A percentile compares a stretch with the other conserved stretches of the same genome.
These are phyloP conservation scores for Arctium minus DNA, from an alignment of 129 eudicot genomes.

Conservation along the genomic window DNA sequence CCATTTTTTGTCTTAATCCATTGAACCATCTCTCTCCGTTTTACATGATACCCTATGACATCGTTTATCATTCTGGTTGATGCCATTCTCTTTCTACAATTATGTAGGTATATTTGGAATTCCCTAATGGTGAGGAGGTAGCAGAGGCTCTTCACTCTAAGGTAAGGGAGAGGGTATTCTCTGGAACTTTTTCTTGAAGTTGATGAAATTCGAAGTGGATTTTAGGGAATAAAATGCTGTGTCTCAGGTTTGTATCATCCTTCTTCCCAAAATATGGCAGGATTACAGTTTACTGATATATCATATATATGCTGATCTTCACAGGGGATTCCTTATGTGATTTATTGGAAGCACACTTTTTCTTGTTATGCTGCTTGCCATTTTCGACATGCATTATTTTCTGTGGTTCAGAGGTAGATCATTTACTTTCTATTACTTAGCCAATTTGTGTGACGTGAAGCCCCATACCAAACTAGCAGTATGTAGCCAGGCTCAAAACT, in stretches of 20 bases:
- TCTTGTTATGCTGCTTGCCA: constrained; percentile 71
- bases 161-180: constrained; percentile 35
- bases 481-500: too few species aligned
- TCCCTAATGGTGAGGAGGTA: constrained; percentile 63
- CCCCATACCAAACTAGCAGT: neutral
- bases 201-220: too few species aligned
- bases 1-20: too few species aligned
- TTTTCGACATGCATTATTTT: constrained; percentile 82
- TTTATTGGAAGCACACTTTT: constrained; percentile 74
- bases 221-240: too few species aligned
- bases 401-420: constrained; percentile 73
- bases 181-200: too few species aligned
- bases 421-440: neutral
- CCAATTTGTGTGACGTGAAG: neutral
- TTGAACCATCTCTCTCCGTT: too few species aligned
- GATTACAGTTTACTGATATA: neutral
- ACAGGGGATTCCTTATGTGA: constrained; percentile 90
- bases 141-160: constrained; percentile 73
- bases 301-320: constrained; percentile 1
- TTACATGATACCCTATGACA: neutral
- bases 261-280: neutral
- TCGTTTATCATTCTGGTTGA: neutral
- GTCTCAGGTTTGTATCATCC: neutral
- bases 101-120: constrained; percentile 83
- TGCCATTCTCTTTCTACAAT: constrained; percentile 14